Conservation (phyloP, 2,329 filamentous ascomycete genomes). For the Colletotrichum spaethianum region DNA sequence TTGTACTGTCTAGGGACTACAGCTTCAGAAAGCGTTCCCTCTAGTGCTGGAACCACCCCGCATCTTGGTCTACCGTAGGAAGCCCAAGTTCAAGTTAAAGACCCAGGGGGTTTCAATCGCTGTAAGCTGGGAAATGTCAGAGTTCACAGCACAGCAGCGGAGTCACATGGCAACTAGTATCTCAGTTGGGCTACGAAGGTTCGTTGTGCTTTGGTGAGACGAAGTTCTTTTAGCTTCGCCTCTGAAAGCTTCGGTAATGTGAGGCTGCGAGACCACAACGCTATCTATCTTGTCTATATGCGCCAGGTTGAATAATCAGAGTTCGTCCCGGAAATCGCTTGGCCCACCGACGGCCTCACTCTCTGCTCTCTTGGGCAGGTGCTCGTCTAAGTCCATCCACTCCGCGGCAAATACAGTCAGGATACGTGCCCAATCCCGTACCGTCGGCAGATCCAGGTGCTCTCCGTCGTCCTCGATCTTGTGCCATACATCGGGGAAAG, state of each 20-base stretch:
- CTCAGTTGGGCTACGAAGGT: no score
- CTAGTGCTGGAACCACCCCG: not conserved
- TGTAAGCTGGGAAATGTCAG: not conserved
- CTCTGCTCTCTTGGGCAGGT: constrained; percentile 50
- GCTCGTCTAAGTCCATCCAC: constrained; percentile 83
- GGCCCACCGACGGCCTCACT: constrained; percentile 45
- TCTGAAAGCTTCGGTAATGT: not conserved
- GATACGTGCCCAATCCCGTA: constrained; percentile 90
- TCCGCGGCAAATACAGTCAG: constrained; percentile 88
- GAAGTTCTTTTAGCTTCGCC: not conserved
- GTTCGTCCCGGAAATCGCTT: constrained; percentile 19
- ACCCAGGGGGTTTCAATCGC: not conserved
- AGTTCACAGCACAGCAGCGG: not conserved
- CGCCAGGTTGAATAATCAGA: constrained; percentile 9
- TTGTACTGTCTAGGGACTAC: not conserved
- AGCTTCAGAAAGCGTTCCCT: not conserved
- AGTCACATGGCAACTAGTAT: not conserved
- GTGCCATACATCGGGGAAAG: constrained; percentile 92
- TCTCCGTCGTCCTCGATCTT: constrained; percentile 85
- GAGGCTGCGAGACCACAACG: not conserved
- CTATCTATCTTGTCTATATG: constrained; percentile 1
- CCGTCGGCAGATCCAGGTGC: constrained; percentile 84
- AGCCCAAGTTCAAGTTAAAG: no score
- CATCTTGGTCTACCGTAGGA: no score
- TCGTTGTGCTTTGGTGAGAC: not conserved